Evolutionary conservation across 257 asterid species (phyloP).

Genomic region (Craterostigma plantagineum): DNA sequence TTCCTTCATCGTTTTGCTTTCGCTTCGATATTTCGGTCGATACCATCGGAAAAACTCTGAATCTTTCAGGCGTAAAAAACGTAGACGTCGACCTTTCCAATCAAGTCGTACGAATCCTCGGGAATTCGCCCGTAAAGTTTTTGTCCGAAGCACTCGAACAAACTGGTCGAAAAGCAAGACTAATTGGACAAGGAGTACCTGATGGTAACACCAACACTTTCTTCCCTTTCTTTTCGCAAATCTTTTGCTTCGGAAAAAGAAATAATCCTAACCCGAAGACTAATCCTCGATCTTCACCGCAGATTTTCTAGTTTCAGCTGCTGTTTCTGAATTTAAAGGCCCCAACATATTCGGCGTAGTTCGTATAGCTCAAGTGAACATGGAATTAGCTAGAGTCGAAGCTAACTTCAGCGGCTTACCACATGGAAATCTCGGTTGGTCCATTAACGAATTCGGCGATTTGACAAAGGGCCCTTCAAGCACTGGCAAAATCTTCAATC

Average conservation of each 20-base stretch:
- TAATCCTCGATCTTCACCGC: slow-evolving; percentile 9
- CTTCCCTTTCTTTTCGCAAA: too few relatives aligned
- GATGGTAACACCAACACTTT: slow-evolving; percentile 40
- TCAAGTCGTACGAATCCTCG: slow-evolving; percentile 86
- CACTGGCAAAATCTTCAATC: slow-evolving; percentile 68
- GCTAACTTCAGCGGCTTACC: slow-evolving; percentile 82
- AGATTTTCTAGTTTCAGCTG: slow-evolving; percentile 82
- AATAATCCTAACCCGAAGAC: neutral
- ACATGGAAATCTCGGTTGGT: slow-evolving; percentile 82
- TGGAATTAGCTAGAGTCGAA: slow-evolving; percentile 75
- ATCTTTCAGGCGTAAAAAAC: slow-evolving; percentile 52
- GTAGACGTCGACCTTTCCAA: slow-evolving; percentile 67
- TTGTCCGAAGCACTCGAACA: slow-evolving; percentile 86
- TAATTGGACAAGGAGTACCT: slow-evolving; percentile 86
- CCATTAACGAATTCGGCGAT: slow-evolving; percentile 82
- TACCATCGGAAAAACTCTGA: slow-evolving; percentile 2
- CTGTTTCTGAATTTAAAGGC: slow-evolving; percentile 88
- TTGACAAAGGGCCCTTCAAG: slow-evolving; percentile 75
- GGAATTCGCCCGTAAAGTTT: slow-evolving; percentile 60
- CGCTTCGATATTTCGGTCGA: slow-evolving; percentile 2
- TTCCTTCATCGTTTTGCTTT: neutral
- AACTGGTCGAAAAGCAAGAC: slow-evolving; percentile 77
- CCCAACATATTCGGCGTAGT: slow-evolving; percentile 71
- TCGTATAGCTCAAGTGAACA: slow-evolving; percentile 78
- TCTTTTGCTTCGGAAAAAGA: too few relatives aligned